A percentile compares a stretch with the other conserved stretches of the same genome.
These are phyloP conservation scores for Punctularia strigosozonata DNA, from an alignment of 768 basidiomycete genomes.

Conservation along the genomic window DNA sequence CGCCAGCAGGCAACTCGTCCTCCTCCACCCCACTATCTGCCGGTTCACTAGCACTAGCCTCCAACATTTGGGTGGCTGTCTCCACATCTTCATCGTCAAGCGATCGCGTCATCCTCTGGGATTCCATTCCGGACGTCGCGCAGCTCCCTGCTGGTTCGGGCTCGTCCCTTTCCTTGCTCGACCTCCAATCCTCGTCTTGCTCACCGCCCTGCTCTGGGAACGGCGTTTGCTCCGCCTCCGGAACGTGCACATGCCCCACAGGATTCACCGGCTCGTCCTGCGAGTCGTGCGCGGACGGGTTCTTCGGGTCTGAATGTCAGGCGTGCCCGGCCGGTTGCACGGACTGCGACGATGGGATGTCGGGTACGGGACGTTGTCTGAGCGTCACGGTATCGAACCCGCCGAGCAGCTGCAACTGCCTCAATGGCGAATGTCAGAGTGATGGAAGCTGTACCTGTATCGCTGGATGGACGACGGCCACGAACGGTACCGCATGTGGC, in stretches of 20 bases:
- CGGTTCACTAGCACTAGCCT: slow-evolving; percentile 56
- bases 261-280: slow-evolving; percentile 75
- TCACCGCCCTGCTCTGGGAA: slow-evolving; percentile 64
- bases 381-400: slow-evolving; percentile 33
- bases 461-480: slow-evolving; percentile 59
- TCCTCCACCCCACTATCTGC: slow-evolving; percentile 34
- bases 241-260: slow-evolving; percentile 57
- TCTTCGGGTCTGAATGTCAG: slow-evolving; percentile 65
- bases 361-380: slow-evolving; percentile 68
- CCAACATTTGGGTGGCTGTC: slow-evolving; percentile 59
- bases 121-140: slow-evolving; percentile 61
- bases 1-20: slow-evolving; percentile 31
- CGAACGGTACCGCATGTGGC: slow-evolving; percentile 68
- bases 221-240: slow-evolving; percentile 60
- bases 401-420: slow-evolving; percentile 65
- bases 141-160: slow-evolving; percentile 46
- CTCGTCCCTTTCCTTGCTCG: slow-evolving; percentile 46
- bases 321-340: slow-evolving; percentile 59
- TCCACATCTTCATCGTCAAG: slow-evolving; percentile 37
- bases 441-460: slow-evolving; percentile 68
- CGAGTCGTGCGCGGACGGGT: slow-evolving; percentile 62
- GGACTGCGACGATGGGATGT: slow-evolving; percentile 68
- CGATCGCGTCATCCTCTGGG: slow-evolving; percentile 62
- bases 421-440: slow-evolving; percentile 65
- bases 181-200: slow-evolving; percentile 64